Evolutionary conservation across 2,329 filamentous ascomycete genomes (phyloP), one percentile per base, ranked within the genome.

Genomic region (Trichoderma sp.): DNA sequence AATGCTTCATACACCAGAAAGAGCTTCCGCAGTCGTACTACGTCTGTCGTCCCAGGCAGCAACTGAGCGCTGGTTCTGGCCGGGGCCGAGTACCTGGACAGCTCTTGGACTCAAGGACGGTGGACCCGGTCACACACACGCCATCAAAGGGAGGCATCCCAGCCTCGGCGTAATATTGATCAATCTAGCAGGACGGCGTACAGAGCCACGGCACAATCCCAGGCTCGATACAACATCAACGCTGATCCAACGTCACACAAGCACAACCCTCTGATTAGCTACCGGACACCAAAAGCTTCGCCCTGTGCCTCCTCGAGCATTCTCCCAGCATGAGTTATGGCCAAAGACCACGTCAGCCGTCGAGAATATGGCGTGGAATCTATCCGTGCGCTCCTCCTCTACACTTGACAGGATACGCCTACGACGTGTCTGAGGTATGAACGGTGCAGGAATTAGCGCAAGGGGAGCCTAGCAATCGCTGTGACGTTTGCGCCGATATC

Each of bases 401-500:
- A 84, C 11, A 75, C 58, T 76, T 72, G 13, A 72, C 72, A 18
- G 81, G 78, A 14, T 79, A 76, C 13, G 75, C 71, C 73, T 82
- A 80, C 72, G 79, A 79, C 68, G 73, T 75, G 55, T 77, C 63
- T 11, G 81, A 82, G 71, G 76, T 75, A 78, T 89, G 90, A 78
- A 89, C 71, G 90, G 81, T 52, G 89, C 80, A 46, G 90, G 84
- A 72, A 72, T 79, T 84, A 73, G 85, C 85, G 37, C 87, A 87
- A 64, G 84, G 83, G 79, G 74, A 85, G 46, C 46, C 86, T 51
- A 89, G 84, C 69, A 85, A 83, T 43, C 67, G 86, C 83, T 70
- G 86, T 86, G 66, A 86, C 86, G 68, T 86, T 86, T 66, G 83
- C 81, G 32, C 88, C 88, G 71, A 90, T 89, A 70, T 87, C 88